Evolutionary conservation across 345 rosid genomes (phyloP), one percentile per base, ranked within the genome.

Genomic region (Acer negundo): DNA sequence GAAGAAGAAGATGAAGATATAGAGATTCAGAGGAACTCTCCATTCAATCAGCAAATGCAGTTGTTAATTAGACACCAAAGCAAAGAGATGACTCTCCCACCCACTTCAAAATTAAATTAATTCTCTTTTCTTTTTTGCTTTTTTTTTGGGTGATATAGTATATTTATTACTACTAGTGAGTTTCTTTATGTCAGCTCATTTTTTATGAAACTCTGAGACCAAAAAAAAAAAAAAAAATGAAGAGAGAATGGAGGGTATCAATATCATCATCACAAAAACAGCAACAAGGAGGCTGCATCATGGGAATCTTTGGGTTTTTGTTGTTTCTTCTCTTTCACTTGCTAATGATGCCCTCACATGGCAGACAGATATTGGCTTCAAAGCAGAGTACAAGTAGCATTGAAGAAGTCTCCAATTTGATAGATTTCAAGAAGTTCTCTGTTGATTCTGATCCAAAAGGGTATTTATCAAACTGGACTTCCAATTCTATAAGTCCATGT

Each of bases 391-490:
- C 38, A 26, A 44, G 55, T 31, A 70, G 53, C 62, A 83, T 83
- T 67, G 78, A 83, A 67, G 93, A 92, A 75, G 78, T 82, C 63
- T 53, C 79, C 42, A 79, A 78, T 47, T 74, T 94, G 77, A 71
- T 89, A 70, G 79, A 86, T 71, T 93, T 94, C 87, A 94, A 91
- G 92, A 81, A 74, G n/a, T 24, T 68, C 82, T 94, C 92, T 23
- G 82, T 94, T 1, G 75, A 47, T n/a, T 90, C 86, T 15, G 97
- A 94, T 83, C 95, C 97, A 0, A 80, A 82, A 7, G 83, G 84
- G 55, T 49, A 70, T 65, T 78, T 94, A 38, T 66, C 83, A 49
- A 84, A 84, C 79, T 94, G 98, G 98, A 82, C 79, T 28, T 51
- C 85, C 24, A 74, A 61, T 72, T 85, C 92, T 28, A 63, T 72